phyloP scores from a whole-genome alignment of 1,284 basidiomycete genomes.

The Ganoderma lingzhi region DNA sequence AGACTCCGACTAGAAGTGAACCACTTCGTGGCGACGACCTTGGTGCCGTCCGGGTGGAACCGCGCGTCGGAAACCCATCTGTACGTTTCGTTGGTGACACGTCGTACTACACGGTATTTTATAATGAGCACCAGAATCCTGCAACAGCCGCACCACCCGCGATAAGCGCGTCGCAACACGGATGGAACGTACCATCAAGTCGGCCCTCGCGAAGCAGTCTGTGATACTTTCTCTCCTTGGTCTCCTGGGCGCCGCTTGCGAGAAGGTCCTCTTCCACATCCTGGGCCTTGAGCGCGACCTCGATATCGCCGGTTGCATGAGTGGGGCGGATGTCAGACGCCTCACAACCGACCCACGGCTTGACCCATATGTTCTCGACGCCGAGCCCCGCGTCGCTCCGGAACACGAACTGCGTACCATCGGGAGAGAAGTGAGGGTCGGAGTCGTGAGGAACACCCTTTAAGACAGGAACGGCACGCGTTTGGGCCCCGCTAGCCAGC shows the following conservation, averaged over 20 bases:
- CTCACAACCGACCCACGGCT: constrained; percentile 67
- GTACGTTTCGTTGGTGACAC: constrained; percentile 78
- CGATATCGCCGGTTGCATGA: constrained; percentile 40
- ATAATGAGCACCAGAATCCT: constrained; percentile 6
- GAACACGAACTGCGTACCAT: constrained; percentile 67
- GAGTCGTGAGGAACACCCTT: constrained; percentile 72
- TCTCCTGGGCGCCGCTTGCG: constrained; percentile 58
- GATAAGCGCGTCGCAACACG: constrained; percentile 4
- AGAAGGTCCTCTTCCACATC: constrained; percentile 58
- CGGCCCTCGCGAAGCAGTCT: constrained; percentile 69
- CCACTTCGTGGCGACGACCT: constrained; percentile 78
- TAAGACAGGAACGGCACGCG: constrained; percentile 59
- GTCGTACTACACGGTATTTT: constrained; percentile 50
- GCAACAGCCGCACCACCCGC: too few relatives aligned
- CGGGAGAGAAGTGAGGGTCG: constrained; percentile 76
- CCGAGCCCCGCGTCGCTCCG: constrained; percentile 76
- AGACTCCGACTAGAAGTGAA: constrained; percentile 68
- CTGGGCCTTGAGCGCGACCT: constrained; percentile 46
- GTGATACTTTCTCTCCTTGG: constrained; percentile 51
- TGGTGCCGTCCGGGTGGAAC: constrained; percentile 70
- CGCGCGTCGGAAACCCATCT: constrained; percentile 72
- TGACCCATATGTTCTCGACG: constrained; percentile 78
- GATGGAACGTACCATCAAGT: constrained; percentile 50
- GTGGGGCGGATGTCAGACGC: constrained; percentile 59
- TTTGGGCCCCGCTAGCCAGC: constrained; percentile 28